phyloP scores from a whole-genome alignment of 352 stramenopile species.

The Phytophthora pisi region DNA sequence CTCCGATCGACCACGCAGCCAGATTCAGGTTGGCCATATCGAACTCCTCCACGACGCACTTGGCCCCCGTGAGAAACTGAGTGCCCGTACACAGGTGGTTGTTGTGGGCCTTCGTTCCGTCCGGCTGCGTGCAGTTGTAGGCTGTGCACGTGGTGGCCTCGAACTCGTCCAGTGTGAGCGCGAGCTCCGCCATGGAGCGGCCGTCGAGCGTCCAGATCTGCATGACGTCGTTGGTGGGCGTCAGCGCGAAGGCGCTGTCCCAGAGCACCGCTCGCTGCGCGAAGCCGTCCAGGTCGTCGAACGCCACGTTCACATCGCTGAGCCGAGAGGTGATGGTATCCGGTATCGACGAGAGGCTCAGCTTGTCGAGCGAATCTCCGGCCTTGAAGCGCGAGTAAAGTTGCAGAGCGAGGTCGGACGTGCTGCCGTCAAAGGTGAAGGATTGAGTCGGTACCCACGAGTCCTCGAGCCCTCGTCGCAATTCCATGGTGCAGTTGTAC shows the following conservation, averaged over 20 bases:
- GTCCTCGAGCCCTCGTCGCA: constrained; percentile 11
- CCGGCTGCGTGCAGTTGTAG: constrained; percentile 25
- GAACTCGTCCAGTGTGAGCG: constrained; percentile 30
- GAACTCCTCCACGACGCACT: constrained; percentile 36
- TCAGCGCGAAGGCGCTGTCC: constrained; percentile 53
- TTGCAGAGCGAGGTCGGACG: constrained; percentile 42
- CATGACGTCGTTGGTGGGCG: constrained; percentile 16
- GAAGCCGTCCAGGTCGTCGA: constrained; percentile 34
- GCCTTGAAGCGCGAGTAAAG: constrained; percentile 27
- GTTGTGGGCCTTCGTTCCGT: constrained; percentile 15
- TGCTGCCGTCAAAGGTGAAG: constrained; percentile 34
- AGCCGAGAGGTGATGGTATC: constrained; percentile 30
- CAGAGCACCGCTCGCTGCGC: constrained; percentile 63
- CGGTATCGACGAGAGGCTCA: constrained; percentile 23
- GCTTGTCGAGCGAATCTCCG: constrained; percentile 11
- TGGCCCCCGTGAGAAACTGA: constrained; percentile 27
- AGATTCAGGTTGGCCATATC: constrained; percentile 13
- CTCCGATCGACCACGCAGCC: constrained; percentile 37
- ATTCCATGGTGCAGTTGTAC: not conserved
- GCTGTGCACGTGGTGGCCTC: constrained; percentile 17
- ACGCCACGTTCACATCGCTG: constrained; percentile 16
- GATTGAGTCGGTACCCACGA: constrained; percentile 19
- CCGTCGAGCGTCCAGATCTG: constrained; percentile 39
- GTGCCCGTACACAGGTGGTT: constrained; percentile 28
- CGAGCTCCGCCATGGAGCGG: constrained; percentile 39